A percentile compares a stretch with the other conserved stretches of the same genome.
Conservation (phyloP, 345 rosid genomes). For the Pseudoturritis turrita region DNA sequence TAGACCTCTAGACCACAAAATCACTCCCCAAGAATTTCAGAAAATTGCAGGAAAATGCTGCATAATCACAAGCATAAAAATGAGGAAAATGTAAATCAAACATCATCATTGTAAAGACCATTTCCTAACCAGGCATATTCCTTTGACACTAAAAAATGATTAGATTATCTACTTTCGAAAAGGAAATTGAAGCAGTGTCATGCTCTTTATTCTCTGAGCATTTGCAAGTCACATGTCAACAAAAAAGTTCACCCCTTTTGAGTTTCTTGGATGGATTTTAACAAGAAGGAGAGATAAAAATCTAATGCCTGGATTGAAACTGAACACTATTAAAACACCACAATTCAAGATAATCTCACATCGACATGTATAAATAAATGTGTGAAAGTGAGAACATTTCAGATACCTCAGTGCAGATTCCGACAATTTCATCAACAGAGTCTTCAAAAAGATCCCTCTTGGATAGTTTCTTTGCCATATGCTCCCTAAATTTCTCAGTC, state of each 20-base stretch:
- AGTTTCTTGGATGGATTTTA: not conserved
- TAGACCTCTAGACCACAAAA: not conserved
- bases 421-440: conserved; percentile 62
- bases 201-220: not conserved
- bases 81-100: no score
- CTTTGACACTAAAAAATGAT: not conserved
- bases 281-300: not conserved
- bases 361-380: not conserved
- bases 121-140: not conserved
- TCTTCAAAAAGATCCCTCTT: conserved; percentile 62
- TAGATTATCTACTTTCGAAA: not conserved
- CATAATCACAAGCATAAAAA: not conserved
- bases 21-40: not conserved
- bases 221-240: not conserved
- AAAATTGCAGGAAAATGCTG: no score
- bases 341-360: not conserved
- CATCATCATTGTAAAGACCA: not conserved
- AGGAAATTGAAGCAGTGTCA: not conserved
- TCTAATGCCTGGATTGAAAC: not conserved
- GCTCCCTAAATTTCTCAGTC: conserved; percentile 69
- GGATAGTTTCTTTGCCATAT: conserved; percentile 56
- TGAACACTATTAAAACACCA: not conserved
- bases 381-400: not conserved
- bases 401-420: conserved; percentile 75
- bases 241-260: not conserved